phyloP scores from a whole-genome alignment of 805 yeast species.

The Scheffersomyces spartinae region DNA sequence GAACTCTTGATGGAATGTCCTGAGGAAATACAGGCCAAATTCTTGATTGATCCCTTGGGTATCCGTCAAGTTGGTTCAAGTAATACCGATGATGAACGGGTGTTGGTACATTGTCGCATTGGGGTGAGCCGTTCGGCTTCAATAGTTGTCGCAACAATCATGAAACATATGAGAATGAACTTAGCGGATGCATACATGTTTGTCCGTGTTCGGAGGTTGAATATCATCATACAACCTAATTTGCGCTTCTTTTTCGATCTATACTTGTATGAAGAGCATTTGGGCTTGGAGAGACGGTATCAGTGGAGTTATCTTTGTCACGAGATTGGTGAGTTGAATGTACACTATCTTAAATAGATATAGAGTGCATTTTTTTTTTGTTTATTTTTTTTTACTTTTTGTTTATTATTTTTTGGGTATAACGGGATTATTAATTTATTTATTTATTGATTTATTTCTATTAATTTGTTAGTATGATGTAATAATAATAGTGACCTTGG shows the following conservation, averaged over 20 bases:
- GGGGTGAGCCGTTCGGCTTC: constrained; percentile 34
- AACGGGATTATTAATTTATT: too few relatives aligned
- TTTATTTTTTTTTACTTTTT: too few relatives aligned
- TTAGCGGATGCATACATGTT: constrained; percentile 24
- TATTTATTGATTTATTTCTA: too few relatives aligned
- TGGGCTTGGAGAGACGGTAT: constrained; percentile 8
- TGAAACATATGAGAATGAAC: constrained; percentile 18
- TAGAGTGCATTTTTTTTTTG: too few relatives aligned
- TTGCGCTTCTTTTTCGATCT: constrained; percentile 27
- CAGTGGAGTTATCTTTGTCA: constrained; percentile 19
- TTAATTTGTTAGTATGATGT: too few relatives aligned
- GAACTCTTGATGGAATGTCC: constrained; percentile 20
- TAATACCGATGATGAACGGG: constrained; percentile 4
- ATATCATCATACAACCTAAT: constrained; percentile 32
- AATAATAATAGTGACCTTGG: too few relatives aligned
- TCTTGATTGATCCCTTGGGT: constrained; percentile 11
- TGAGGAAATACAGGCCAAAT: constrained; percentile 14
- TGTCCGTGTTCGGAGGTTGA: constrained; percentile 26
- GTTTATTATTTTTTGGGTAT: too few relatives aligned
- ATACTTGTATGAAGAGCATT: constrained; percentile 14
- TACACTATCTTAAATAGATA: constrained; percentile 13
- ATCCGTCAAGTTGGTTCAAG: not conserved
- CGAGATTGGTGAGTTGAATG: constrained; percentile 18
- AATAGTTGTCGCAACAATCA: constrained; percentile 25
- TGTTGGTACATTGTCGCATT: constrained; percentile 27